These are phyloP conservation scores for Salix caprea DNA, from an alignment of 345 rosid species.

Conservation along the genomic window DNA sequence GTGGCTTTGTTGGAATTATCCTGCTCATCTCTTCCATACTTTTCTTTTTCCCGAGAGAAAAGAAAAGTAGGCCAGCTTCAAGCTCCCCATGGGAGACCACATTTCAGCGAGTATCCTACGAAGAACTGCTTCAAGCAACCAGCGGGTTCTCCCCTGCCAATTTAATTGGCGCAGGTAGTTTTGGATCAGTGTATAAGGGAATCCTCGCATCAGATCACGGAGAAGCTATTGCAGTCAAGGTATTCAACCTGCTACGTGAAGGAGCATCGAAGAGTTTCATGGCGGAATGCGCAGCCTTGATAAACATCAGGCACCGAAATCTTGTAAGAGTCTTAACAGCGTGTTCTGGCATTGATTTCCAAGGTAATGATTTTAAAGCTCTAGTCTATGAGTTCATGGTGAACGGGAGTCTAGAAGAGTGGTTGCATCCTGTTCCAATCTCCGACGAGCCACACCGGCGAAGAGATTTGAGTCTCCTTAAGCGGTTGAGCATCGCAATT, in stretches of 20 bases:
- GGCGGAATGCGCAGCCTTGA: slow-evolving; percentile 1
- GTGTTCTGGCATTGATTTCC: slow-evolving; percentile 2
- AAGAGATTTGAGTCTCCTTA: not conserved
- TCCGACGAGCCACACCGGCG: no score
- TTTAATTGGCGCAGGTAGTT: slow-evolving; percentile 1
- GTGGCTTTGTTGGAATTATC: not conserved
- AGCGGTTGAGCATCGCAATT: not conserved
- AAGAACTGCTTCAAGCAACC: not conserved
- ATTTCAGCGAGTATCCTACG: not conserved
- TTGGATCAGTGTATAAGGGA: slow-evolving; percentile 7
- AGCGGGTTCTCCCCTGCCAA: not conserved
- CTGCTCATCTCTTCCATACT: not conserved
- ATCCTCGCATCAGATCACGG: not conserved
- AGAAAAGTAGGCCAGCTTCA: not conserved
- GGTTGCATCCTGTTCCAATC: not conserved
- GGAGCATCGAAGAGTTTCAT: slow-evolving; percentile 5
- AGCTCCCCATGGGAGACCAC: not conserved
- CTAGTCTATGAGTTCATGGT: slow-evolving; percentile 2
- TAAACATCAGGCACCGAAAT: slow-evolving; percentile 1
- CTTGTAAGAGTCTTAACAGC: not conserved
- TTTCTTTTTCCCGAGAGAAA: not conserved
- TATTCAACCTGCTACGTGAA: not conserved
- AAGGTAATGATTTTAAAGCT: slow-evolving; percentile 3
- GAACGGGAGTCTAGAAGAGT: slow-evolving; percentile 3
- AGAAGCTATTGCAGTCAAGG: not conserved